Conservation (phyloP, 192 early-diverging fungal genomes). For the Backusella parvicylindrica region DNA sequence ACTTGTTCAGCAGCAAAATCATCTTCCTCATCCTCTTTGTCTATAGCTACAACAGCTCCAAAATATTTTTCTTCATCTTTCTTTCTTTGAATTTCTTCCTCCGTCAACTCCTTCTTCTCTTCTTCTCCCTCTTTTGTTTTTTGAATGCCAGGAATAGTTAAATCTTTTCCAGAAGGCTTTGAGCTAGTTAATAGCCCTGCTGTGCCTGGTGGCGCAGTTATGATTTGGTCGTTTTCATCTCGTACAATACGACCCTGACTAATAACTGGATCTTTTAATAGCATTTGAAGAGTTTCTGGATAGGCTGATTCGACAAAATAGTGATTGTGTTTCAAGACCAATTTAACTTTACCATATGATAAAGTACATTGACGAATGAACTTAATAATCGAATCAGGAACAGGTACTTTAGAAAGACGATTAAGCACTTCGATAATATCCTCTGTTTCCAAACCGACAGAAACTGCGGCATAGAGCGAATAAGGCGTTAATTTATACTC, state of each 20-base stretch:
- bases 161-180: conserved; percentile 60
- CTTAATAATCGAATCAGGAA: conserved; percentile 72
- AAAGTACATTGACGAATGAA: conserved; percentile 80
- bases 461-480: conserved; percentile 97
- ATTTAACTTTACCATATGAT: conserved; percentile 94
- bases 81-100: conserved; percentile 18
- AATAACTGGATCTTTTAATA: conserved; percentile 79
- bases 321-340: conserved; percentile 92
- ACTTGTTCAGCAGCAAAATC: conserved; percentile 70
- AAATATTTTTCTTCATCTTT: conserved; percentile 39
- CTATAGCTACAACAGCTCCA: conserved; percentile 42
- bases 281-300: conserved; percentile 71
- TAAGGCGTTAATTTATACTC: conserved; percentile 96
- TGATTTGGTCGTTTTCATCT: conserved; percentile 40
- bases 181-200: conserved; percentile 13
- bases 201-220: conserved; percentile 1
- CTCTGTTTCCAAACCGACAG: conserved; percentile 88
- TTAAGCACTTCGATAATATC: conserved; percentile 90
- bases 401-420: conserved; percentile 82
- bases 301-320: conserved; percentile 93
- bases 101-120: conserved; percentile 15
- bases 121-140: conserved; percentile 40
- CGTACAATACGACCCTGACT: conserved; percentile 56
- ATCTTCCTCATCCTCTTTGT: conserved; percentile 70
- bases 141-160: conserved; percentile 61